Evolutionary conservation across 1,284 basidiomycete species (phyloP), one percentile per base, ranked within the genome.

Genomic region (Ganoderma resinaceum): DNA sequence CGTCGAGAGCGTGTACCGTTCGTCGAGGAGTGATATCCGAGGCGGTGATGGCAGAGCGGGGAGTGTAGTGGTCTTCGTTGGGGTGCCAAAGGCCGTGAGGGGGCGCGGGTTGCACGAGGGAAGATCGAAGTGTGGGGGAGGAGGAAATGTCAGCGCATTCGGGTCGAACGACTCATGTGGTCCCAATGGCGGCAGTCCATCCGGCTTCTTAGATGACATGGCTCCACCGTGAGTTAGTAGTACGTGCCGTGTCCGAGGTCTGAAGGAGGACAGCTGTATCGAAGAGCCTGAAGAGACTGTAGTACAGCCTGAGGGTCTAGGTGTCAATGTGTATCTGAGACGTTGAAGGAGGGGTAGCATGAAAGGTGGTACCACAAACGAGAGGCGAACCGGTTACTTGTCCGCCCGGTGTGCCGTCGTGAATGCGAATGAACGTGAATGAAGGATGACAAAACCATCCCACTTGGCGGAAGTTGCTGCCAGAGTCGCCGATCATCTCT

Each of bases 1-100:
- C 0, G 91, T 91, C 0, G 87, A 87, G 5, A 85, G 75, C 18
- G 74, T 78, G 76, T 83, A 90, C 14, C 76, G 73, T 33, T 63
- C 67, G 65, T 72, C 71, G 35, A 79, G 72, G 29, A 68, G 62
- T 23, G 66, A 71, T 33, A 65, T 66, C 9, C 77, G 76, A n/a
- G 71, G 63, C 12, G 72, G 70, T 43, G 78, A 73, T 52, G 79
- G 76, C 63, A 80, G 69, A 33, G 74, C 12, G 63, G 78, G 74
- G 12, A 40, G 60, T 12, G n/a, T 9, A 40, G 18, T 38, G 23
- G 29, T 1, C 20, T 43, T n/a, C 3, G 64, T 49, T 23, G 62
- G 67, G 0, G 62, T 26, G 37, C 70, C 64, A 8, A 68, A 53
- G 7, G 69, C 66, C 7, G 64, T 38, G 20, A 73, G 68, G 9